Evolutionary conservation across 2,329 filamentous ascomycete genomes (phyloP).

Genomic region (Arthroderma sp.): DNA sequence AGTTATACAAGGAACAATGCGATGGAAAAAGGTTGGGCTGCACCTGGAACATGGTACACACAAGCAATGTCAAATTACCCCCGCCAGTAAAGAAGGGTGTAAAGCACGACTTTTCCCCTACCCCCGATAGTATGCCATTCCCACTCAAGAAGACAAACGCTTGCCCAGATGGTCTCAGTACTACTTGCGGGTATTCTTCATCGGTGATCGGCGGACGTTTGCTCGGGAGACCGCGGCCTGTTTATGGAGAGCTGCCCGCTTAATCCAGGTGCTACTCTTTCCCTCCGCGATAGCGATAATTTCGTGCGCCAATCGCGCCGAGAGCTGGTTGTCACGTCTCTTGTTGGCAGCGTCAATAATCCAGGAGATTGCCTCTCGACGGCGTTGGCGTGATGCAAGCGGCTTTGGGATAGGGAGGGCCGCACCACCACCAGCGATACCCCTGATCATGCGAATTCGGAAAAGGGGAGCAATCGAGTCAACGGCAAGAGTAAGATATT

Average conservation of each 20-base stretch:
- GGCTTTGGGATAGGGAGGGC: constrained; percentile 74
- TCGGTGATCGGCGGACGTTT: constrained; percentile 41
- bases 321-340: constrained; percentile 61
- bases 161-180: not conserved
- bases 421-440: constrained; percentile 73
- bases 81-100: not conserved
- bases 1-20: not conserved
- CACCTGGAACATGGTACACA: not conserved
- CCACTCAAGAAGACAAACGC: not conserved
- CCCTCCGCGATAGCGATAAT: constrained; percentile 81
- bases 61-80: not conserved
- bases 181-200: not conserved
- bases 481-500: constrained; percentile 80
- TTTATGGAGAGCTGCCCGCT: constrained; percentile 66
- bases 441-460: constrained; percentile 61
- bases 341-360: constrained; percentile 75
- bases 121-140: not conserved
- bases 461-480: constrained; percentile 87
- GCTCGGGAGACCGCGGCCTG: constrained; percentile 63
- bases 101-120: not conserved
- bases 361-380: constrained; percentile 73
- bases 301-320: constrained; percentile 71
- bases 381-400: constrained; percentile 59
- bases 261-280: constrained; percentile 71
- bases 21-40: not conserved